Percentiles rank a stretch among this genome's conserved stretches.
These are phyloP conservation scores for Pelargonium australe DNA, from an alignment of 441 rosid genomes.

Conservation along the genomic window DNA sequence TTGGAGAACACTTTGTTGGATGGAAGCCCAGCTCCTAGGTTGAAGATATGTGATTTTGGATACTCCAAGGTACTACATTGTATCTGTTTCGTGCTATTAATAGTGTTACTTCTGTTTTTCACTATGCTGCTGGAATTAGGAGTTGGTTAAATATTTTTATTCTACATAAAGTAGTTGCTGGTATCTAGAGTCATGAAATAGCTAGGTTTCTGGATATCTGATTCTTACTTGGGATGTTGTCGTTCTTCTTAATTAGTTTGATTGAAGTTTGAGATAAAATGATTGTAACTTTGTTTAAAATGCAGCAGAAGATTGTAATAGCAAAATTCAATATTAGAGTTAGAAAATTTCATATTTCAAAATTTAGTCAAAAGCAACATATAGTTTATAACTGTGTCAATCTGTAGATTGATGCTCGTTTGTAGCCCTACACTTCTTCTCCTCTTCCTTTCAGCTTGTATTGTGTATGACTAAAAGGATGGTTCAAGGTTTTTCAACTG, in stretches of 20 bases:
- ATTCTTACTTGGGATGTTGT: too few relatives aligned
- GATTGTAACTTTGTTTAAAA: not conserved
- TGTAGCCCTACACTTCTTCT: too few relatives aligned
- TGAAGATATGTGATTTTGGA: conserved; percentile 67
- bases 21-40: conserved; percentile 67
- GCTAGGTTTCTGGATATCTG: too few relatives aligned
- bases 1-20: conserved; percentile 61
- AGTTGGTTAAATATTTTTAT: too few relatives aligned
- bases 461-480: too few relatives aligned
- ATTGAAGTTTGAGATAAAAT: not conserved
- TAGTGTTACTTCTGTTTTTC: not conserved
- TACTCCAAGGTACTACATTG: conserved; percentile 48
- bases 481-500: too few relatives aligned
- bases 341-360: not conserved
- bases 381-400: too few relatives aligned
- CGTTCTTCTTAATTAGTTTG: not conserved
- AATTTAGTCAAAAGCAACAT: too few relatives aligned
- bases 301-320: not conserved
- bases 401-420: too few relatives aligned
- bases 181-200: too few relatives aligned
- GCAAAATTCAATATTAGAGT: not conserved
- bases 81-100: not conserved
- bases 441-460: too few relatives aligned
- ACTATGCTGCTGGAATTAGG: not conserved
- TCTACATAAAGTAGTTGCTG: too few relatives aligned